Conservation (phyloP, 23 red algal genomes). For the Gracilaria domingensis region DNA sequence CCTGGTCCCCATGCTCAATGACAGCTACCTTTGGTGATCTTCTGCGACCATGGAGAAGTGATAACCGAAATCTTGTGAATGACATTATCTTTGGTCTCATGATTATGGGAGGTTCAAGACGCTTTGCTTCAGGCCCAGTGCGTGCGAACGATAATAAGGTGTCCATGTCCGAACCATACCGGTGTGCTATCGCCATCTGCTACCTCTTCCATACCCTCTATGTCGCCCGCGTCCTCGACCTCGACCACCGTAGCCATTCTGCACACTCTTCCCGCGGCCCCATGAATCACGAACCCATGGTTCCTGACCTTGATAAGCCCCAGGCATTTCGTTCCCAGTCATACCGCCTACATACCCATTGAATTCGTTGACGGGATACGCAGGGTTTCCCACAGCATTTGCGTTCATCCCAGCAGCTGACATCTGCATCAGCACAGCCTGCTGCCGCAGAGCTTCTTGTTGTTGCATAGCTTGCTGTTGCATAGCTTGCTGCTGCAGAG, state of each 20-base stretch:
- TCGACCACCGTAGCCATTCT: constrained; percentile 21
- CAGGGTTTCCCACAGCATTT: background rate
- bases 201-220: constrained; percentile 19
- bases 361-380: constrained; percentile 34
- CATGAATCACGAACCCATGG: constrained; percentile 28
- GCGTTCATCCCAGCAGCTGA: constrained; percentile 19
- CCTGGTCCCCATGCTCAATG: background rate
- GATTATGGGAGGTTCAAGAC: background rate
- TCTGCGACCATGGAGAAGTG: background rate
- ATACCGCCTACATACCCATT: constrained; percentile 30
- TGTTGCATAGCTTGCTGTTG: constrained; percentile 28
- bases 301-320: background rate
- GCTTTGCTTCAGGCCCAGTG: background rate
- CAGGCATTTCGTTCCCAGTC: constrained; percentile 19
- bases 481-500: constrained; percentile 39
- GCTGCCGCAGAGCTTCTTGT: constrained; percentile 14
- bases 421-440: constrained; percentile 40
- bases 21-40: background rate
- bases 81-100: background rate
- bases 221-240: constrained; percentile 26
- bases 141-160: background rate
- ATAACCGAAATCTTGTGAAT: background rate
- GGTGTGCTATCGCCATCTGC: constrained; percentile 11
- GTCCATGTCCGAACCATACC: background rate
- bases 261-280: constrained; percentile 7